Conservation (phyloP, 1,284 basidiomycete species). For the Papiliotrema laurentii region DNA sequence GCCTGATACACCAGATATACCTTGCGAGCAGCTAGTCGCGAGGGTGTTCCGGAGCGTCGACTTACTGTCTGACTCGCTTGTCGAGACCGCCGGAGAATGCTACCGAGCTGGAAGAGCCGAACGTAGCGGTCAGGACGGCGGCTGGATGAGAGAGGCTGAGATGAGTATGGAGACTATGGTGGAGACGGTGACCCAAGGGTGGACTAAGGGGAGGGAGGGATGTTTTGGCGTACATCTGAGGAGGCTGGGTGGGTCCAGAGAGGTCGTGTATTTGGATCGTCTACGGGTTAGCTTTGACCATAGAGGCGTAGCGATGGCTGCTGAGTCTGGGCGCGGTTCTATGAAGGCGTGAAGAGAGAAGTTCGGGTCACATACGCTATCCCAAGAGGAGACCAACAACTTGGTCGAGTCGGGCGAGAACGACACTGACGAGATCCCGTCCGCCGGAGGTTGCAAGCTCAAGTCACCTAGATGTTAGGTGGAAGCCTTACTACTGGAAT, state of each 20-base stretch:
- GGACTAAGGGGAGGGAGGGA: no score
- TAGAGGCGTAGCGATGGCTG: neutral
- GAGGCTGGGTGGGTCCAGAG: slow-evolving; percentile 27
- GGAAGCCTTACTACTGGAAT: neutral
- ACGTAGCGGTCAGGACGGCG: slow-evolving; percentile 45
- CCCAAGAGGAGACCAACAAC: slow-evolving; percentile 79
- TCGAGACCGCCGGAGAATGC: slow-evolving; percentile 50
- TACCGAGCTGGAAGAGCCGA: slow-evolving; percentile 42
- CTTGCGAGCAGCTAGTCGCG: neutral
- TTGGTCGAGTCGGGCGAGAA: slow-evolving; percentile 79
- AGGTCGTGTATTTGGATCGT: slow-evolving; percentile 46
- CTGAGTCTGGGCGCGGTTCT: neutral
- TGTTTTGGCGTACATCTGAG: slow-evolving; percentile 37
- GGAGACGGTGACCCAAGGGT: no score
- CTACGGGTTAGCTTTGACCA: slow-evolving; percentile 30
- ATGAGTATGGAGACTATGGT: no score
- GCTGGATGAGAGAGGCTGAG: slow-evolving; percentile 41
- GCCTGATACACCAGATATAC: neutral
- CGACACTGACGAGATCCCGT: slow-evolving; percentile 71
- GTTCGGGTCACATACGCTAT: slow-evolving; percentile 59
- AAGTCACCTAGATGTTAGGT: slow-evolving; percentile 1
- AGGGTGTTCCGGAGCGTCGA: slow-evolving; percentile 1
- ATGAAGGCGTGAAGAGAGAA: slow-evolving; percentile 57
- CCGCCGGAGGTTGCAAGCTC: slow-evolving; percentile 62
- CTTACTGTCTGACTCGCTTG: slow-evolving; percentile 54